These are phyloP conservation scores for Beta vulgaris DNA, from an alignment of 148 eudicot species.

Conservation along the genomic window DNA sequence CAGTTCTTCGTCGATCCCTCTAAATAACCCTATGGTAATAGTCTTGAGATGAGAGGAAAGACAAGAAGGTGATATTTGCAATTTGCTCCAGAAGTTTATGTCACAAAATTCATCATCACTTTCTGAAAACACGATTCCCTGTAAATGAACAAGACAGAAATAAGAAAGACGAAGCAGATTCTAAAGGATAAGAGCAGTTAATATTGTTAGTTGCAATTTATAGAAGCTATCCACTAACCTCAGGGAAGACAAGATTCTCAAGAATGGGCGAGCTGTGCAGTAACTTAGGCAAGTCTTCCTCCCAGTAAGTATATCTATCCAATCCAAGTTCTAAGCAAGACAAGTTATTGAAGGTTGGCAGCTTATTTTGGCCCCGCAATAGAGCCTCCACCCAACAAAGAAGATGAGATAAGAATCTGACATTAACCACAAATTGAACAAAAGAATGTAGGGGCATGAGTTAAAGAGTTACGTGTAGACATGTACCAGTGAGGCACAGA, in stretches of 20 bases:
- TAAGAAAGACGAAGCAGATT: too few species aligned
- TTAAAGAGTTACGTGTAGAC: background rate
- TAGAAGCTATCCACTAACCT: background rate
- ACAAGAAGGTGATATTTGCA: background rate
- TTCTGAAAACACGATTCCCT: slow-evolving; percentile 5
- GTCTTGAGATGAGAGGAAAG: background rate
- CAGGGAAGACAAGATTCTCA: slow-evolving; percentile 2
- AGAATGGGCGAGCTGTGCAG: background rate
- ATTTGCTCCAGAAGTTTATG: slow-evolving; percentile 14
- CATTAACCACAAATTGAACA: background rate
- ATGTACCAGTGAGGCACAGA: slow-evolving; percentile 5
- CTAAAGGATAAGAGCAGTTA: background rate
- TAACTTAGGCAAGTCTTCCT: background rate
- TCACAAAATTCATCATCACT: background rate
- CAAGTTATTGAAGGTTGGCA: slow-evolving; percentile 8
- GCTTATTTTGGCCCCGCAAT: background rate
- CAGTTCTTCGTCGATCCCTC: background rate
- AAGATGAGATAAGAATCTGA: background rate
- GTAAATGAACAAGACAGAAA: background rate
- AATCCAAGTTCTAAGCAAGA: slow-evolving; percentile 3
- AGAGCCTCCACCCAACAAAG: background rate
- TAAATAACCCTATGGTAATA: background rate
- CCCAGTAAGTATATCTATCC: background rate
- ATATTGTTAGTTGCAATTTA: background rate
- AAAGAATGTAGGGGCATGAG: background rate